Evolutionary conservation across 2,329 filamentous ascomycete species (phyloP).

Genomic region (Phialophora chinensis): DNA sequence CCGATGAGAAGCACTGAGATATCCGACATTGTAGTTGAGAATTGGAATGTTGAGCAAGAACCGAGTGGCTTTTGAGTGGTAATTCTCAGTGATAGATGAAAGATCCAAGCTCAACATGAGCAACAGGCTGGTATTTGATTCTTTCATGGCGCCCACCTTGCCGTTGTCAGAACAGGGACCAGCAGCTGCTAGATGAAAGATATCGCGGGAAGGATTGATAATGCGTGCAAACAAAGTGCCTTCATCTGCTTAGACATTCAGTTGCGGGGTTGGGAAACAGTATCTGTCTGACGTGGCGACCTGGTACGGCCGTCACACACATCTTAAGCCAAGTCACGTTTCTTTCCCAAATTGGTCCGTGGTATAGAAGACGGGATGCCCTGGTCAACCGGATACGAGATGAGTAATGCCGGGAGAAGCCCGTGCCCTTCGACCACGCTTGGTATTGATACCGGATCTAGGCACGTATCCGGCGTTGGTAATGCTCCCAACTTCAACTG

Average conservation of each 20-base stretch:
- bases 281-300: too few species aligned
- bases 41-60: neutral
- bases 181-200: neutral
- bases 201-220: conserved; percentile 4
- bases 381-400: neutral
- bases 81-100: neutral
- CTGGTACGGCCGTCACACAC: neutral
- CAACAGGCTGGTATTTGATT: conserved; percentile 3
- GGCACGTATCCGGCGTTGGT: neutral
- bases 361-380: conserved; percentile 3
- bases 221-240: neutral
- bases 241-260: conserved; percentile 6
- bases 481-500: neutral
- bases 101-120: neutral
- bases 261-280: neutral
- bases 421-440: neutral
- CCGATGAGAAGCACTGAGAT: conserved; percentile 23
- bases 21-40: conserved; percentile 5
- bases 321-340: conserved; percentile 14
- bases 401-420: conserved; percentile 2
- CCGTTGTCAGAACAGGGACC: neutral
- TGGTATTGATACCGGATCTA: neutral
- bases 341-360: conserved; percentile 19
- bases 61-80: neutral
- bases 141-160: neutral